Percentiles rank a stretch among this genome's conserved stretches.
Conservation (phyloP, 2,329 filamentous ascomycete genomes). For the Niveomyces coronatus region DNA sequence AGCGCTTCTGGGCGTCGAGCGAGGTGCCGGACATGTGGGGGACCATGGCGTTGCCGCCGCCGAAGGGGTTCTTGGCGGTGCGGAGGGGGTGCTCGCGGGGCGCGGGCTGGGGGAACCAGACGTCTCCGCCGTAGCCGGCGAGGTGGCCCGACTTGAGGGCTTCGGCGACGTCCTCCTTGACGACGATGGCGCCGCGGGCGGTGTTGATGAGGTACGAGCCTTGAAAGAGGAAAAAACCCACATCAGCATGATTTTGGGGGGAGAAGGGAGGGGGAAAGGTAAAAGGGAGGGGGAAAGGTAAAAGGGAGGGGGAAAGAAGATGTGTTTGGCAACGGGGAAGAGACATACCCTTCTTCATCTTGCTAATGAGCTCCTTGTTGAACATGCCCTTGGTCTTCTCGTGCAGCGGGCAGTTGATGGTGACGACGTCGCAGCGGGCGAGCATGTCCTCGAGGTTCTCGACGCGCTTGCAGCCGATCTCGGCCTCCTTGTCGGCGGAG, state of each 20-base stretch:
- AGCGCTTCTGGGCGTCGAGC: conserved; percentile 93
- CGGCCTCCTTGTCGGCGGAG: conserved; percentile 72
- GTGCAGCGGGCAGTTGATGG: conserved; percentile 98
- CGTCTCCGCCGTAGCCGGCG: conserved; percentile 77
- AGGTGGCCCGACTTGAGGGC: conserved; percentile 88
- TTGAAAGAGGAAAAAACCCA: too few species aligned
- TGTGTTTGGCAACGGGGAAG: too few species aligned
- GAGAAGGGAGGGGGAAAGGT: background rate
- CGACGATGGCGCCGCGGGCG: conserved; percentile 94
- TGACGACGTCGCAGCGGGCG: conserved; percentile 89
- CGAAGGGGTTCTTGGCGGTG: conserved; percentile 87
- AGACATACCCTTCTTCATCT: conserved; percentile 91
- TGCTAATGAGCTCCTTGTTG: conserved; percentile 96
- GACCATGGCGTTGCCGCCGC: conserved; percentile 96
- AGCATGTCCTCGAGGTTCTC: conserved; percentile 88
- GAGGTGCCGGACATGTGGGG: conserved; percentile 98
- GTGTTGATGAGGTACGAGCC: conserved; percentile 98
- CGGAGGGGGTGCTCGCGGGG: conserved; percentile 88
- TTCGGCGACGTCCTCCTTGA: conserved; percentile 96
- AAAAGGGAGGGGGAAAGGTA: too few species aligned
- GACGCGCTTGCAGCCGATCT: conserved; percentile 90
- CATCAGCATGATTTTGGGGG: background rate
- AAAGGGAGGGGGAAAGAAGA: background rate
- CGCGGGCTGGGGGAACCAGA: conserved; percentile 97
- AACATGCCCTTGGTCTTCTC: conserved; percentile 95